These are phyloP conservation scores for Aspergillus japonicus DNA, from an alignment of 2,329 filamentous ascomycete genomes.

Conservation along the genomic window DNA sequence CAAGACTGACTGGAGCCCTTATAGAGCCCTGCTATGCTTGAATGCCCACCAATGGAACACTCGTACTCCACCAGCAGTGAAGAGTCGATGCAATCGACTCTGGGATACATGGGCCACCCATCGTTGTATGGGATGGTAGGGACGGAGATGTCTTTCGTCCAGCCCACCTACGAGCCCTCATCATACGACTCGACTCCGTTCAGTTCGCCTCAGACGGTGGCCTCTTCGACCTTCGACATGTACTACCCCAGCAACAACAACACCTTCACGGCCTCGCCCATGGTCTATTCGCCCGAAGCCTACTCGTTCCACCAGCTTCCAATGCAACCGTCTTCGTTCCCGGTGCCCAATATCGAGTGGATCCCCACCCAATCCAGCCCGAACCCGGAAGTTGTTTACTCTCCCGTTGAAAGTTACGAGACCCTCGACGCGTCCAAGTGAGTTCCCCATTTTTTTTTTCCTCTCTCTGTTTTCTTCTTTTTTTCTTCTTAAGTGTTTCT, in stretches of 20 bases:
- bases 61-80: slow-evolving; percentile 24
- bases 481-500: background rate
- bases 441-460: slow-evolving; percentile 8
- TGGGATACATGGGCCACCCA: slow-evolving; percentile 16
- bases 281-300: slow-evolving; percentile 14
- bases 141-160: slow-evolving; percentile 13
- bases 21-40: slow-evolving; percentile 14
- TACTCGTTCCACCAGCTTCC: slow-evolving; percentile 10
- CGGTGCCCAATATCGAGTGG: slow-evolving; percentile 10
- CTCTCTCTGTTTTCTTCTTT: background rate
- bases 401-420: slow-evolving; percentile 15
- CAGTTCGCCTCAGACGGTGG: background rate
- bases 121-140: slow-evolving; percentile 14
- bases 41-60: slow-evolving; percentile 25
- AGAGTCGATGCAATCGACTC: slow-evolving; percentile 16
- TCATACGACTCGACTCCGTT: slow-evolving; percentile 10
- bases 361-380: slow-evolving; percentile 10
- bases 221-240: slow-evolving; percentile 9
- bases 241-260: slow-evolving; percentile 9
- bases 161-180: slow-evolving; percentile 8
- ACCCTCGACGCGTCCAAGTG: slow-evolving; percentile 28
- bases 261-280: slow-evolving; percentile 12
- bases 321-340: slow-evolving; percentile 10
- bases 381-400: slow-evolving; percentile 11
- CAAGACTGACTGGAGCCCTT: background rate